Conservation (phyloP, 225 moss, liverwort and hornwort species). For the Physcomitrium patens region DNA sequence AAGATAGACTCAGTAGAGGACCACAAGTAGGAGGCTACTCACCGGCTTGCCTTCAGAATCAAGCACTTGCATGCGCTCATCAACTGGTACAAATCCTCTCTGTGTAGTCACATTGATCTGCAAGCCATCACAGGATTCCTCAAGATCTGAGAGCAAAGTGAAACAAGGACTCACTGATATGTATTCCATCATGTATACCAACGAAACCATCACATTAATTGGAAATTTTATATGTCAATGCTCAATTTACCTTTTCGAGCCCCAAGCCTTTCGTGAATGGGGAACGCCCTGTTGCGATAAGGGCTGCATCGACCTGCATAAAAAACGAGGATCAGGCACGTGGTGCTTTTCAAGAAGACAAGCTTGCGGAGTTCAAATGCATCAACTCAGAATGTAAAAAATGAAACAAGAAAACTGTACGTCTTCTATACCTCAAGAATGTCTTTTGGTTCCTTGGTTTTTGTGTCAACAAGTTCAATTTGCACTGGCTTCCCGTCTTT, state of each 20-base stretch:
- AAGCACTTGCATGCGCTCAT: slow-evolving; percentile 90
- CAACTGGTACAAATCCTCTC: slow-evolving; percentile 94
- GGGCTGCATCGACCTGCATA: slow-evolving; percentile 93
- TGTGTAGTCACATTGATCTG: slow-evolving; percentile 86
- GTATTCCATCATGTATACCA: slow-evolving; percentile 20
- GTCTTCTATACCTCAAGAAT: slow-evolving; percentile 62
- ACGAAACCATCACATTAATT: background rate
- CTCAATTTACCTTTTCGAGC: slow-evolving; percentile 79
- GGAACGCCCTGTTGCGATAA: slow-evolving; percentile 95
- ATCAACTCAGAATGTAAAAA: slow-evolving; percentile 5
- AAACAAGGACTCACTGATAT: background rate
- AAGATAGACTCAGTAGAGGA: background rate
- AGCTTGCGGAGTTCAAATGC: background rate
- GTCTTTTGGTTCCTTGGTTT: slow-evolving; percentile 87
- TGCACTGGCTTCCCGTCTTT: slow-evolving; percentile 90
- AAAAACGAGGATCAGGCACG: slow-evolving; percentile 12
- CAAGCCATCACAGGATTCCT: slow-evolving; percentile 23
- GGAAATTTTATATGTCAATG: background rate
- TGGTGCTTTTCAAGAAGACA: background rate
- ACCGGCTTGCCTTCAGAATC: slow-evolving; percentile 74
- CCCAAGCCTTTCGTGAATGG: slow-evolving; percentile 97
- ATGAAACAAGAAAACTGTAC: background rate
- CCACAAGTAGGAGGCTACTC: slow-evolving; percentile 31
- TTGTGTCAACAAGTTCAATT: slow-evolving; percentile 93
- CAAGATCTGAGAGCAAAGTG: slow-evolving; percentile 1